phyloP scores from a whole-genome alignment of 306 rosid genomes.

The Cyclanthera cordifolia region DNA sequence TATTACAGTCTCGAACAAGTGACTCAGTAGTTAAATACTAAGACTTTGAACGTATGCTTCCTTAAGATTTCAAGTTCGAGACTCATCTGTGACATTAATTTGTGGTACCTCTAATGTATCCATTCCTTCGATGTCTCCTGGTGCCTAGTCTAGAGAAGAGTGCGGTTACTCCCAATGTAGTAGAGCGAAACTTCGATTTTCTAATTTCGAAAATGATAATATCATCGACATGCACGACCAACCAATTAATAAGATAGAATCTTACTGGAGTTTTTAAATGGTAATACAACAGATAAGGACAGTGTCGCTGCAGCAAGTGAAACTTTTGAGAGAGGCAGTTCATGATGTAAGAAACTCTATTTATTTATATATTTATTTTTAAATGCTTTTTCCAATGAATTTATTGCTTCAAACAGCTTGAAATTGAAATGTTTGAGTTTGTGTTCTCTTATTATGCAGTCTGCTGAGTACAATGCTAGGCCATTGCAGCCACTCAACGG shows the following conservation, averaged over 20 bases:
- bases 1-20: too few relatives aligned
- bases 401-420: background rate
- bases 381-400: background rate
- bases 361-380: background rate
- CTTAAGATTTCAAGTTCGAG: too few relatives aligned
- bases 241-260: background rate
- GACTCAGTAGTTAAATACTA: too few relatives aligned
- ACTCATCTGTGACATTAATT: too few relatives aligned
- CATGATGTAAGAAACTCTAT: constrained; percentile 35
- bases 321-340: constrained; percentile 34
- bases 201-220: too few relatives aligned
- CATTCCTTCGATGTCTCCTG: too few relatives aligned
- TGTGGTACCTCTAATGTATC: too few relatives aligned
- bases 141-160: too few relatives aligned
- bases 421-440: background rate
- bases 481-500: constrained; percentile 19
- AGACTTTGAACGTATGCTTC: too few relatives aligned
- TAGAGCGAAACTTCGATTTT: too few relatives aligned
- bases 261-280: background rate
- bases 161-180: too few relatives aligned
- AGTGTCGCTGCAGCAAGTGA: constrained; percentile 32
- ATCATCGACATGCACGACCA: too few relatives aligned
- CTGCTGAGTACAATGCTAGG: constrained; percentile 25
- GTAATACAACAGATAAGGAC: constrained; percentile 23
- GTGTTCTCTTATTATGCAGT: constrained; percentile 8